A percentile compares a stretch with the other conserved stretches of the same genome.
Conservation (phyloP, 2,329 filamentous ascomycete species). For the Emergomyces pasteurianus region DNA sequence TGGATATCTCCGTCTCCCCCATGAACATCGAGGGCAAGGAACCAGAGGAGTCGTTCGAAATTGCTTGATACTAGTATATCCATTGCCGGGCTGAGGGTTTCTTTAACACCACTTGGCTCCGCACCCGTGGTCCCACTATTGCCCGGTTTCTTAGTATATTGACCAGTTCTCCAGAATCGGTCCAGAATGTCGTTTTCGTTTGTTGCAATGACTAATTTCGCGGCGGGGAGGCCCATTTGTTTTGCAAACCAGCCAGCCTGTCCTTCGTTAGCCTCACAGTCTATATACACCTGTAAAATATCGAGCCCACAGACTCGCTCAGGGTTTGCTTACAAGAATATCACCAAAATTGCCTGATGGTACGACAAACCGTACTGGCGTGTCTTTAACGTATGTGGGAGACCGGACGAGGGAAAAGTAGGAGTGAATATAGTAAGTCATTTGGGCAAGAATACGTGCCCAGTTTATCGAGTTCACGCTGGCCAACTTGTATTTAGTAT, state of each 20-base stretch:
- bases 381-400: constrained; percentile 46
- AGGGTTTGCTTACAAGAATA: constrained; percentile 44
- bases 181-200: constrained; percentile 97
- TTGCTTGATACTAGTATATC: constrained; percentile 94
- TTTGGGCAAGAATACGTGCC: constrained; percentile 89
- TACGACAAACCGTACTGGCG: constrained; percentile 64
- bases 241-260: constrained; percentile 71
- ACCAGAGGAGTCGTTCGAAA: constrained; percentile 94
- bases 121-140: constrained; percentile 13
- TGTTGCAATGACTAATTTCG: constrained; percentile 84
- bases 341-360: constrained; percentile 97
- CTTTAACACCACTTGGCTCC: constrained; percentile 59
- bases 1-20: constrained; percentile 45
- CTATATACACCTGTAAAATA: background rate
- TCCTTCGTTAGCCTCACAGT: background rate
- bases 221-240: constrained; percentile 74
- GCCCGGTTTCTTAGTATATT: constrained; percentile 73
- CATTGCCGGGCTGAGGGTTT: constrained; percentile 92
- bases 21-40: constrained; percentile 64
- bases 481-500: constrained; percentile 69
- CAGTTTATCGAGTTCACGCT: constrained; percentile 97
- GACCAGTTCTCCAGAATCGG: constrained; percentile 79
- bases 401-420: constrained; percentile 69
- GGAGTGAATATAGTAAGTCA: constrained; percentile 91
- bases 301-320: background rate